These are phyloP conservation scores for Umbelopsis sp. DNA, from an alignment of 371 early-diverging fungal species.

Conservation along the genomic window DNA sequence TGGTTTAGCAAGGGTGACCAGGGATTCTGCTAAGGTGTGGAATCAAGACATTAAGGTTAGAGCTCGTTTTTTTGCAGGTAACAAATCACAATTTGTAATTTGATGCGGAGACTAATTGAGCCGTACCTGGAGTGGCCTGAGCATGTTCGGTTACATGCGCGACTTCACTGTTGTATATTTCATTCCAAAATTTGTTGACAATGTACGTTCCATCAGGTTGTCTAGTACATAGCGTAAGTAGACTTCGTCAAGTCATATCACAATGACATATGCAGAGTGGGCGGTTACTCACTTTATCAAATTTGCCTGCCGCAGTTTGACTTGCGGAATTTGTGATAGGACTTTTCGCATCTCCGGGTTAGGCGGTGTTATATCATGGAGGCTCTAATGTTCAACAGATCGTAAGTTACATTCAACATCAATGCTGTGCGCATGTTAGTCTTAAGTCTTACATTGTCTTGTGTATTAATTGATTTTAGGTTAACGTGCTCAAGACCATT, in stretches of 20 bases:
- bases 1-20: background rate
- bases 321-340: background rate
- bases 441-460: background rate
- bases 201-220: conserved; percentile 10
- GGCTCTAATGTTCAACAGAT: background rate
- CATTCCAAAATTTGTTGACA: conserved; percentile 13
- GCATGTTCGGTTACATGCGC: background rate
- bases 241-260: too few relatives aligned
- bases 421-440: background rate
- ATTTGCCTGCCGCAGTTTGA: conserved; percentile 10
- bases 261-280: too few relatives aligned
- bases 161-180: background rate
- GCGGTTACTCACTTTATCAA: conserved; percentile 1
- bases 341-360: background rate
- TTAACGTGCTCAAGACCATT: background rate
- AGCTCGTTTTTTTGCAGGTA: background rate
- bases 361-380: background rate
- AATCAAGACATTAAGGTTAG: background rate
- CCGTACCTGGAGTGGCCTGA: conserved; percentile 13
- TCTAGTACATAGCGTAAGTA: background rate
- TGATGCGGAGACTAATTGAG: background rate
- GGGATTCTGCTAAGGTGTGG: too few relatives aligned
- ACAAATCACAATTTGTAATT: conserved; percentile 14
- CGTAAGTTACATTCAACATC: background rate
- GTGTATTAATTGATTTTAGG: background rate